Evolutionary conservation across 441 rosid species (phyloP).

Genomic region (Melastoma candidum): DNA sequence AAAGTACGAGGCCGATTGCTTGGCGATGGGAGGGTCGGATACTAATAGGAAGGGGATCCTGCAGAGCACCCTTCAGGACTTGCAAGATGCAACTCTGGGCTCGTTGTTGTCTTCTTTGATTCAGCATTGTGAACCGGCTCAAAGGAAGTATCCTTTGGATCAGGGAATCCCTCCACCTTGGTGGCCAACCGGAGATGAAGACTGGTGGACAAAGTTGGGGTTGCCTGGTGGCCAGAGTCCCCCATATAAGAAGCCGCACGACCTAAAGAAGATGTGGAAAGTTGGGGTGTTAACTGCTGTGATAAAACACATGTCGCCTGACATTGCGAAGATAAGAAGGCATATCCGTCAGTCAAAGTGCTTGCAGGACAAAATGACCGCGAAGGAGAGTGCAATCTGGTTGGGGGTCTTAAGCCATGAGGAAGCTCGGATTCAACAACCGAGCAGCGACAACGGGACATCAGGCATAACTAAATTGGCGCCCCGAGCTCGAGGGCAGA

Average conservation of each 20-base stretch:
- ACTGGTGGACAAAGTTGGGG: constrained; percentile 1
- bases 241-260: too few species aligned
- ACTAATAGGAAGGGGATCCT: too few species aligned
- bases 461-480: constrained; percentile 70
- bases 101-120: neutral
- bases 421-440: constrained; percentile 64
- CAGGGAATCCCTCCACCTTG: constrained; percentile 1
- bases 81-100: constrained; percentile 4
- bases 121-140: constrained; percentile 3
- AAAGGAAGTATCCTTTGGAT: constrained; percentile 2
- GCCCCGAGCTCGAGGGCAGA: constrained; percentile 28
- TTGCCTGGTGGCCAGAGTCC: too few species aligned
- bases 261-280: too few species aligned
- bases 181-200: constrained; percentile 3
- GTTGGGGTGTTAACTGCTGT: too few species aligned
- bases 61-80: neutral
- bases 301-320: too few species aligned
- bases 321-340: too few species aligned
- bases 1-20: constrained; percentile 1
- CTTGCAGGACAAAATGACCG: constrained; percentile 6
- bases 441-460: constrained; percentile 77
- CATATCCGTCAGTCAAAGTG: constrained; percentile 1
- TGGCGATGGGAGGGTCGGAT: too few species aligned
- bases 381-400: constrained; percentile 66
- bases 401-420: constrained; percentile 79